Conservation (phyloP, 1,284 basidiomycete genomes). For the Marasmius tenuissimus region DNA sequence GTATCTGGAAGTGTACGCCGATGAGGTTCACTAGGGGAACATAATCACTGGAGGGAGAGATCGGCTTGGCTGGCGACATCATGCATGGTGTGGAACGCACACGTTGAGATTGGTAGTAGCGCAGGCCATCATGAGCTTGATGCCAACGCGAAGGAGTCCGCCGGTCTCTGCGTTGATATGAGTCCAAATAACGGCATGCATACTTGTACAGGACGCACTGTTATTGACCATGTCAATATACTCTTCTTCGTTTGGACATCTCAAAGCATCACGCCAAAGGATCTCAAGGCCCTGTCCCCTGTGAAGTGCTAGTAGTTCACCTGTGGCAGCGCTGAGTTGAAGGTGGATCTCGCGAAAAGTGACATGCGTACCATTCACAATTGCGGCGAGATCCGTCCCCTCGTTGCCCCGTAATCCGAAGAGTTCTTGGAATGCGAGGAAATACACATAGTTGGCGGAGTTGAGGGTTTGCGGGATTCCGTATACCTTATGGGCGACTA, state of each 20-base stretch:
- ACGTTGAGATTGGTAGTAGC: slow-evolving; percentile 59
- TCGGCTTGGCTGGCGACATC: neutral
- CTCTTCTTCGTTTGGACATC: slow-evolving; percentile 93
- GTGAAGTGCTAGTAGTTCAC: slow-evolving; percentile 86
- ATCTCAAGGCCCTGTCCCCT: slow-evolving; percentile 96
- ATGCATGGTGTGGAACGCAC: slow-evolving; percentile 40
- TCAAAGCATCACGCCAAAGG: slow-evolving; percentile 90
- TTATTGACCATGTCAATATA: slow-evolving; percentile 97
- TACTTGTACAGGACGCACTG: slow-evolving; percentile 55
- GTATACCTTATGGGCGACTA: slow-evolving; percentile 93
- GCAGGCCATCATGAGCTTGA: slow-evolving; percentile 96
- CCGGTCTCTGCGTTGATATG: slow-evolving; percentile 94
- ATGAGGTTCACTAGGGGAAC: slow-evolving; percentile 49
- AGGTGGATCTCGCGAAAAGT: neutral
- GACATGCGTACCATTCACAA: slow-evolving; percentile 61
- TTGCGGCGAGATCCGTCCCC: slow-evolving; percentile 54
- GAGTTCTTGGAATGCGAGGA: slow-evolving; percentile 82
- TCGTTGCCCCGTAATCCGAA: slow-evolving; percentile 53
- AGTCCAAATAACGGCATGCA: neutral
- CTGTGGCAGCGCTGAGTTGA: slow-evolving; percentile 31
- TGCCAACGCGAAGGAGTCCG: slow-evolving; percentile 87
- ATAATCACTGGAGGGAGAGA: slow-evolving; percentile 4
- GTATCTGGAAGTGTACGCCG: slow-evolving; percentile 3
- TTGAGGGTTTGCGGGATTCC: slow-evolving; percentile 98
- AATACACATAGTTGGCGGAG: slow-evolving; percentile 96